Base-by-base conservation (phyloP, 2,329 filamentous ascomycete genomes). In the Chaetomium strumarium region DNA sequence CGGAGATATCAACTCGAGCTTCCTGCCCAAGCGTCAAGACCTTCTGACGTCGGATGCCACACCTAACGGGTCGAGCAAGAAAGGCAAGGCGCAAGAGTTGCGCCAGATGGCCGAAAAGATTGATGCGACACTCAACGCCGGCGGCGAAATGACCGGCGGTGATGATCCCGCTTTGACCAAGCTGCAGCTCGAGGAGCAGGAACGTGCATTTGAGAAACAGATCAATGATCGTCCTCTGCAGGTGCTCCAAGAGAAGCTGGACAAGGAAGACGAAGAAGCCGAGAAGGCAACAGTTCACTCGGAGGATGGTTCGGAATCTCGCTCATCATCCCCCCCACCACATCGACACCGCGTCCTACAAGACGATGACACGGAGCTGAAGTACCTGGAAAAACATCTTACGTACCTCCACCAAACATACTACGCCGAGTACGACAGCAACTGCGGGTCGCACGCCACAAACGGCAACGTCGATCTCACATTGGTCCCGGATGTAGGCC, bases 1-100 rank as follows among this genome's bases (percentile, higher is more conserved):
- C 58, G 93, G 93, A 57, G 93, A 99, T 69, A 99, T 99, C 75
- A 99, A 99, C 73, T 95, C 92, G 12, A 96, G 89, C 66, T 99
- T 97, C 66, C 70, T 99, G 48, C 93, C 93, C 0, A 95, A 95
- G 68, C 83, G 79, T 54, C 70, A 79, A 61, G 76, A 84, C 62
- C 68, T 80, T 24, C 56, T 79, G 7, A 68, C 72, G 0, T 50
- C 62, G 5, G 45, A 59, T 7, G 57, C 63, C 0, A 43, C 57
- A 1, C 54, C 64, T 40, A 58, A 53, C 17, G 53, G 57, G 7
- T 47, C 46, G 24, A 31, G 48, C 31, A 60, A 55, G 19, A 50
- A 40, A 13, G 44, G 19, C 13, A 51, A 39, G 16, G 53, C 53
- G 19, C 41, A 51, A 14, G 46, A 36, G 19, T 12, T 37, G 11